Evolutionary conservation across 1,284 basidiomycete species (phyloP).

Genomic region (Malassezia furfur): DNA sequence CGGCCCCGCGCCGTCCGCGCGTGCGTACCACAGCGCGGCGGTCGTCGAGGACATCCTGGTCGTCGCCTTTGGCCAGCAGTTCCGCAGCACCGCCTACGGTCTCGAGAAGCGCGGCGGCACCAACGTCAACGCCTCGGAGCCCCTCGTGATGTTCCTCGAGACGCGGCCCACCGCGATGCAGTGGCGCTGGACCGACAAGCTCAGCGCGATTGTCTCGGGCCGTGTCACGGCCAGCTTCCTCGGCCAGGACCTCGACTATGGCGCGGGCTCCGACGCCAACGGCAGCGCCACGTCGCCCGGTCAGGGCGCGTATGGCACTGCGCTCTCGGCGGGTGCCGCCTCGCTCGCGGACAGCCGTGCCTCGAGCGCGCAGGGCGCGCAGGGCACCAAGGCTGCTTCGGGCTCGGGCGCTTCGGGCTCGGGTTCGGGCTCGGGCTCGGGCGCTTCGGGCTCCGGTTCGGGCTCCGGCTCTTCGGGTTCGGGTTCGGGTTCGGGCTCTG

Average conservation of each 20-base stretch:
- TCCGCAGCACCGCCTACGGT: conserved; percentile 8
- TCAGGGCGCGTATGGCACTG: not conserved
- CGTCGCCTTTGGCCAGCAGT: conserved; percentile 37
- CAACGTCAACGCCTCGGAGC: conserved; percentile 4
- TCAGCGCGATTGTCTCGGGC: conserved; percentile 26
- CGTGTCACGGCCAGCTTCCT: conserved; percentile 10
- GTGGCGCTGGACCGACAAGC: conserved; percentile 31
- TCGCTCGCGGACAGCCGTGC: not conserved
- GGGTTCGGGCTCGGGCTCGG: too few relatives aligned
- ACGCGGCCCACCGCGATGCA: conserved; percentile 22
- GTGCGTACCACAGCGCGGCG: conserved; percentile 46
- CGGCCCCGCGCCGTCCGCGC: conserved; percentile 15
- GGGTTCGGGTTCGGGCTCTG: not conserved
- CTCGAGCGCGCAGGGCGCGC: not conserved
- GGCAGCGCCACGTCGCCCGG: not conserved
- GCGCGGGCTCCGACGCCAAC: not conserved
- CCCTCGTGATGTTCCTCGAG: conserved; percentile 17
- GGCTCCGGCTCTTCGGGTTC: not conserved
- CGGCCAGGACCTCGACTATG: not conserved
- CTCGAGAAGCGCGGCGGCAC: conserved; percentile 15
- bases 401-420: not conserved
- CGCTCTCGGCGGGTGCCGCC: not conserved
- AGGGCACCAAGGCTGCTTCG: not conserved
- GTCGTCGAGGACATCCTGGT: conserved; percentile 37
- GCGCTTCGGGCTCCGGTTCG: not conserved